Conservation (phyloP, 2,329 filamentous ascomycete species). For the Scedosporium boydii region DNA sequence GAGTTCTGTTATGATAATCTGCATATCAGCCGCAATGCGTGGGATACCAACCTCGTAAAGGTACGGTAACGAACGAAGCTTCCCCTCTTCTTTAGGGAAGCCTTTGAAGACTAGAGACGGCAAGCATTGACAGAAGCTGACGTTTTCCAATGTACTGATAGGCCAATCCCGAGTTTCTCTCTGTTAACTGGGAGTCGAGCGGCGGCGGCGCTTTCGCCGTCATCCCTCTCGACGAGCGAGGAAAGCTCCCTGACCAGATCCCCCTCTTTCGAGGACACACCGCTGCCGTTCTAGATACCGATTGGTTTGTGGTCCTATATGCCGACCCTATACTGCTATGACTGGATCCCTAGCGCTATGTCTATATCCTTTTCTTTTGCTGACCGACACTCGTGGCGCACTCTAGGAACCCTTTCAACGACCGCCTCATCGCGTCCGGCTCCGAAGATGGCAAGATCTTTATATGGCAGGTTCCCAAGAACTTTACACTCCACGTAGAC, state of each 20-base stretch:
- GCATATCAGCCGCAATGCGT: slow-evolving; percentile 94
- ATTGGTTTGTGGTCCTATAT: slow-evolving; percentile 58
- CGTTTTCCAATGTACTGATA: slow-evolving; percentile 24
- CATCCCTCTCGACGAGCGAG: slow-evolving; percentile 80
- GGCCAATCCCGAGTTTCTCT: slow-evolving; percentile 92
- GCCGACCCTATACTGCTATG: background rate
- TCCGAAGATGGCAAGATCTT: slow-evolving; percentile 97
- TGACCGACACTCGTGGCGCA: background rate
- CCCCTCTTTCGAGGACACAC: slow-evolving; percentile 96
- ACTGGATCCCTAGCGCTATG: background rate
- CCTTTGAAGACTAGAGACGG: background rate
- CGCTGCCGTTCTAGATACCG: slow-evolving; percentile 88
- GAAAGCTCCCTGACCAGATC: slow-evolving; percentile 84
- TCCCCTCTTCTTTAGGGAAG: background rate
- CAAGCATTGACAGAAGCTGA: background rate
- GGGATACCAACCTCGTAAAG: slow-evolving; percentile 98
- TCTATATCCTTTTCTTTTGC: background rate
- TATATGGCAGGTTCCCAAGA: slow-evolving; percentile 87
- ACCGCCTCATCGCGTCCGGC: slow-evolving; percentile 81
- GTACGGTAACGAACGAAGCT: slow-evolving; percentile 37
- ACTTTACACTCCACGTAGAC: slow-evolving; percentile 77
- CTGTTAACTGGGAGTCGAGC: slow-evolving; percentile 96
- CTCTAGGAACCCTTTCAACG: slow-evolving; percentile 89
- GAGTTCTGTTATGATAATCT: slow-evolving; percentile 99
- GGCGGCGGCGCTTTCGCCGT: slow-evolving; percentile 96